Evolutionary conservation across 2,329 filamentous ascomycete species (phyloP).

Genomic region (Pyrenochaeta sp.): DNA sequence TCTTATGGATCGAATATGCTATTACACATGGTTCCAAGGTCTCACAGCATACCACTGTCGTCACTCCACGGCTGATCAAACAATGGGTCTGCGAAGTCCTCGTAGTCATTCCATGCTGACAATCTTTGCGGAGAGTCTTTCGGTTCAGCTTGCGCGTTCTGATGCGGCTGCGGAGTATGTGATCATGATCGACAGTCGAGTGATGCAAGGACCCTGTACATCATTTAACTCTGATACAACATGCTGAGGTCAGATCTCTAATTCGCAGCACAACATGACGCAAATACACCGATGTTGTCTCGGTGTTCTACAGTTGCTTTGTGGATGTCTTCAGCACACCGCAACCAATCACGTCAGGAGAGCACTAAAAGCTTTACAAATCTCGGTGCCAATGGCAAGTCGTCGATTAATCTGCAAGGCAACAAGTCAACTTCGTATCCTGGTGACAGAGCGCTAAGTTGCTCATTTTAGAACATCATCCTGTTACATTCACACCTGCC

Average conservation of each 20-base stretch:
- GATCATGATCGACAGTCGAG: slow-evolving; percentile 26
- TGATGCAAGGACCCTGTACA: slow-evolving; percentile 36
- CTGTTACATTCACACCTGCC: not conserved
- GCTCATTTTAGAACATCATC: not conserved
- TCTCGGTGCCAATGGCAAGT: not conserved
- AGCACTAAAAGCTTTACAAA: not conserved
- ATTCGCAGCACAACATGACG: slow-evolving; percentile 12
- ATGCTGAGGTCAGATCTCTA: slow-evolving; percentile 33
- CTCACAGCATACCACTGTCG: not conserved
- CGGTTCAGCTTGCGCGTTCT: slow-evolving; percentile 15
- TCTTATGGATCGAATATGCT: slow-evolving; percentile 16
- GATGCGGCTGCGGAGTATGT: slow-evolving; percentile 16
- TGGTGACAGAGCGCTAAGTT: not conserved
- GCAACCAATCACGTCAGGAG: not conserved
- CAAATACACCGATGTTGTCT: slow-evolving; percentile 2
- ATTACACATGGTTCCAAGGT: slow-evolving; percentile 6
- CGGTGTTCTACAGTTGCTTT: not conserved
- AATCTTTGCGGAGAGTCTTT: slow-evolving; percentile 3
- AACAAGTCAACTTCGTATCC: not conserved
- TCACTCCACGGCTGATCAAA: not conserved
- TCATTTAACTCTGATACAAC: slow-evolving; percentile 25
- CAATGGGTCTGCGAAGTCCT: not conserved
- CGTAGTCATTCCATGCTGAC: slow-evolving; percentile 1
- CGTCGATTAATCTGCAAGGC: not conserved
- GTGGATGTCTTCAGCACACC: not conserved